These are phyloP conservation scores for Monoraphidium neglectum DNA, from an alignment of 139 green algal species.

Conservation along the genomic window DNA sequence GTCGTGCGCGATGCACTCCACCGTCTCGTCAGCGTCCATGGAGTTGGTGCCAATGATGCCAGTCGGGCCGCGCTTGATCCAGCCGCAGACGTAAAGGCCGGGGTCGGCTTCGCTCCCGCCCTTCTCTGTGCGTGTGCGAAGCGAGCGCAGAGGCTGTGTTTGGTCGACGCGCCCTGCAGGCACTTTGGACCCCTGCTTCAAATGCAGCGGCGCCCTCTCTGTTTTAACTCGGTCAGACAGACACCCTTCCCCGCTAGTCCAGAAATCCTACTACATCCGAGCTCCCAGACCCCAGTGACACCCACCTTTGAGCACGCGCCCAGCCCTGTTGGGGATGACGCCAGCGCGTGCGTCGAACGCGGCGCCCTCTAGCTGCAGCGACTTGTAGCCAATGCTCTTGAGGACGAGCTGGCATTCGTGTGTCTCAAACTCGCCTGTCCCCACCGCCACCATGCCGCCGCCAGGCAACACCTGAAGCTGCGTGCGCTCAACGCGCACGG, in stretches of 20 bases:
- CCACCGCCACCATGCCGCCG: constrained; percentile 43
- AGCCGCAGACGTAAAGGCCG: constrained; percentile 87
- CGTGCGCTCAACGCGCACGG: constrained; percentile 41
- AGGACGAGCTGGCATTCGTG: constrained; percentile 77
- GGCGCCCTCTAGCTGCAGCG: constrained; percentile 65
- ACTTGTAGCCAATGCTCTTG: constrained; percentile 83
- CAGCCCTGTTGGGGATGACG: constrained; percentile 72
- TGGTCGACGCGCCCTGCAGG: no score
- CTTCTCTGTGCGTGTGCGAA: no score
- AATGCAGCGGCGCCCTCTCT: no score
- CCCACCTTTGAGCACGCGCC: constrained; percentile 55
- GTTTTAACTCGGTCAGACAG: no score
- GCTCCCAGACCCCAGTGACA: neutral
- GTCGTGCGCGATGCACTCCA: constrained; percentile 60
- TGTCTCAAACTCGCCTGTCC: constrained; percentile 63
- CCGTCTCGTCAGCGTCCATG: constrained; percentile 83
- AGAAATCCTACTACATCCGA: no score
- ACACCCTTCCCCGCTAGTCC: no score
- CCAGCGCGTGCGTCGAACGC: constrained; percentile 69
- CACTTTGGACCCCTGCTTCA: no score
- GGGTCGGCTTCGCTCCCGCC: constrained; percentile 18
- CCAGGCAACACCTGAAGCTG: constrained; percentile 10
- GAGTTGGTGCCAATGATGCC: constrained; percentile 95
- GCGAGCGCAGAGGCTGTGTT: no score
- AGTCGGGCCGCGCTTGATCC: constrained; percentile 86